Evolutionary conservation across 768 basidiomycete species (phyloP).

Genomic region (Zangia roseola): DNA sequence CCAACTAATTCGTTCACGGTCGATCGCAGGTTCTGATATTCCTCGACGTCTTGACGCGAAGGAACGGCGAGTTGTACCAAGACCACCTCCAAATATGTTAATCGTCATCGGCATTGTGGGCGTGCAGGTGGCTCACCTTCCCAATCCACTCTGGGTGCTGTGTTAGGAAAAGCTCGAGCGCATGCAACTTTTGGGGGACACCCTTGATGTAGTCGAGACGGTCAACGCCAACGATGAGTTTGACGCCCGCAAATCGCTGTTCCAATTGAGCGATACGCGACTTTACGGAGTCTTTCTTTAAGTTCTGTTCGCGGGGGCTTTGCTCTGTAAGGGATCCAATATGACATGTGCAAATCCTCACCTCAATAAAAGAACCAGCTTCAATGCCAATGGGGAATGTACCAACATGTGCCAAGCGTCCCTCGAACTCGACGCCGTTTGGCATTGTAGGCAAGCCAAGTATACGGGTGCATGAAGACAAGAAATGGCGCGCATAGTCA

Average conservation of each 20-base stretch:
- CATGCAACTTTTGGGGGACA: slow-evolving; percentile 97
- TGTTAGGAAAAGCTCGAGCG: slow-evolving; percentile 91
- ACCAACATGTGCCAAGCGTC: slow-evolving; percentile 93
- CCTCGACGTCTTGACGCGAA: slow-evolving; percentile 97
- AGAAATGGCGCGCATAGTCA: slow-evolving; percentile 98
- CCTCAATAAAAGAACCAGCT: slow-evolving; percentile 86
- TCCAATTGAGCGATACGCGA: slow-evolving; percentile 79
- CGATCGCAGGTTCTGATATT: slow-evolving; percentile 95
- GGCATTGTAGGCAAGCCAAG: slow-evolving; percentile 95
- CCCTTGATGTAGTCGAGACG: slow-evolving; percentile 99
- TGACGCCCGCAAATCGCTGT: slow-evolving; percentile 89
- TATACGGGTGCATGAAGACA: slow-evolving; percentile 97
- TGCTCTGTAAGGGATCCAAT: slow-evolving; percentile 1
- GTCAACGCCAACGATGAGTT: slow-evolving; percentile 98
- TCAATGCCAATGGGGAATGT: slow-evolving; percentile 99
- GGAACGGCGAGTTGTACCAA: slow-evolving; percentile 97
- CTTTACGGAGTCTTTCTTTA: slow-evolving; percentile 77
- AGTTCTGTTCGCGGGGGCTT: slow-evolving; percentile 47
- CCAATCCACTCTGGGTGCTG: slow-evolving; percentile 99
- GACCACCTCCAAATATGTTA: slow-evolving; percentile 61
- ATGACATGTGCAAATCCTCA: slow-evolving; percentile 26
- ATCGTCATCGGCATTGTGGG: neutral
- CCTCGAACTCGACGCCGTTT: slow-evolving; percentile 95
- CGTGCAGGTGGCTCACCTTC: slow-evolving; percentile 52
- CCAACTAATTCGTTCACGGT: slow-evolving; percentile 98